Base-by-base conservation (phyloP, 345 rosid species). In the Eucalyptus sideroxylon region DNA sequence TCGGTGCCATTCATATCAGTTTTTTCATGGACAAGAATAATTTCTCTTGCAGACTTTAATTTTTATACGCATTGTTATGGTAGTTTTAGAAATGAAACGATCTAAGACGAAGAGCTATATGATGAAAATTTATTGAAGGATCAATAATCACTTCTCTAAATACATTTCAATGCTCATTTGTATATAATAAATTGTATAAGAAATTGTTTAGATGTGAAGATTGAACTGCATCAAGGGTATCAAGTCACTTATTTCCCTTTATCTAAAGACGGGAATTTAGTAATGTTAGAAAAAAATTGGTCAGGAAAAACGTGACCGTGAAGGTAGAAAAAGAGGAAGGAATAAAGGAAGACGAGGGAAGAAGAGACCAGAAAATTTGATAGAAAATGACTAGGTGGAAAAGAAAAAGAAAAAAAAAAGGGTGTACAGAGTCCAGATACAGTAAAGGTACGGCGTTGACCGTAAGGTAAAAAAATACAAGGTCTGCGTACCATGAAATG, bases 51-150 rank as follows among this genome's bases (percentile, higher is more conserved):
- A 5, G 0, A 34, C 26, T 19, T 34, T 17, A 34, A 5, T 69
- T 34, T 3, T 10, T 6, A 6, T 37, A 21, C 3, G 1, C 3
- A 77, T 77, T 77, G 2, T 77, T 77, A 10, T 11, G 42, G 9
- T 77, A 21, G 2, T 77, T 77, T 40, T 1, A 2, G 1, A 21
- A 21, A 21, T 11, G 5, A 37, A 77, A 6, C 2, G 2, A 13
- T 40, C 0, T 5, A 37, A 21, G 3, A 37, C 1, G 3, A 37
- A 21, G 8, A 37, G 16, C 4, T 3, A 11, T 11, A 13, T 1
- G 2, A 6, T 21, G 16, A 40, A 77, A 37, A 77, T 4, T 11
- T 77, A 69, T 69, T 17, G 11, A 69, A 34, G 0, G 13, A 3
- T 16, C 6, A 9, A 17, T 34, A 34, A 69, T 6, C 26, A 77